phyloP scores from a whole-genome alignment of 2,329 filamentous ascomycete genomes.

The Corinectria fuckeliana region DNA sequence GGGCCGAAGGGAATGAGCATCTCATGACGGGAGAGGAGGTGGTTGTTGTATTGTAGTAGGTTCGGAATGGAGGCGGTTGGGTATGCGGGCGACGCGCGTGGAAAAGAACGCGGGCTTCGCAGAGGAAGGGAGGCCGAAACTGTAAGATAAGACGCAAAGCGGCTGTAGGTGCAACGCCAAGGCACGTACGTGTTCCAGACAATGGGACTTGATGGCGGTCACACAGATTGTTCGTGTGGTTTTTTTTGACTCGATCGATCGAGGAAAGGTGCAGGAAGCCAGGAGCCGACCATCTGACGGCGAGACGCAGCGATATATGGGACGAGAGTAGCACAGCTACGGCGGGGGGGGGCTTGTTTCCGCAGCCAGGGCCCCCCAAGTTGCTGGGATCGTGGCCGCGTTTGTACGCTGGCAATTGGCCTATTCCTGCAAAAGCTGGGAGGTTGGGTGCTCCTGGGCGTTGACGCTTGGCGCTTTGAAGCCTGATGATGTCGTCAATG shows the following conservation, averaged over 20 bases:
- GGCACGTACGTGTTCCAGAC: not conserved
- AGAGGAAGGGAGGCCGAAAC: not conserved
- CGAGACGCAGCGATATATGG: slow-evolving; percentile 15
- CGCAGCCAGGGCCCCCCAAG: slow-evolving; percentile 1
- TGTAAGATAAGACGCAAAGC: too few species aligned
- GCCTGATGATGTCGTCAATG: slow-evolving; percentile 15
- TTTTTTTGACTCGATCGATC: slow-evolving; percentile 7
- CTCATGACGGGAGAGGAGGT: slow-evolving; percentile 36
- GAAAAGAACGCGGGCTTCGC: not conserved
- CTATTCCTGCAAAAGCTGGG: slow-evolving; percentile 9
- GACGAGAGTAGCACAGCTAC: not conserved
- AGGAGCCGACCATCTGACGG: slow-evolving; percentile 3
- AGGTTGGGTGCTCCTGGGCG: slow-evolving; percentile 9
- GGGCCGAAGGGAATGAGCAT: slow-evolving; percentile 22
- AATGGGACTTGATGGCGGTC: not conserved
- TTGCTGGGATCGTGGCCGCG: not conserved
- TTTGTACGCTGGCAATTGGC: slow-evolving; percentile 14
- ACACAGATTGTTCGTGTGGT: not conserved
- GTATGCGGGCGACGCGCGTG: not conserved
- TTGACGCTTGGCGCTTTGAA: not conserved
- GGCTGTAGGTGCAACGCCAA: not conserved
- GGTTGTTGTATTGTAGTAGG: too few species aligned
- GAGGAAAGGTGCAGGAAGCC: slow-evolving; percentile 5
- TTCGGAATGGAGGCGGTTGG: slow-evolving; percentile 5
- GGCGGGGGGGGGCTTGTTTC: not conserved